Evolutionary conservation across 1,284 basidiomycete species (phyloP), one percentile per base, ranked within the genome.

Genomic region (Cutaneotrichosporon sp.): DNA sequence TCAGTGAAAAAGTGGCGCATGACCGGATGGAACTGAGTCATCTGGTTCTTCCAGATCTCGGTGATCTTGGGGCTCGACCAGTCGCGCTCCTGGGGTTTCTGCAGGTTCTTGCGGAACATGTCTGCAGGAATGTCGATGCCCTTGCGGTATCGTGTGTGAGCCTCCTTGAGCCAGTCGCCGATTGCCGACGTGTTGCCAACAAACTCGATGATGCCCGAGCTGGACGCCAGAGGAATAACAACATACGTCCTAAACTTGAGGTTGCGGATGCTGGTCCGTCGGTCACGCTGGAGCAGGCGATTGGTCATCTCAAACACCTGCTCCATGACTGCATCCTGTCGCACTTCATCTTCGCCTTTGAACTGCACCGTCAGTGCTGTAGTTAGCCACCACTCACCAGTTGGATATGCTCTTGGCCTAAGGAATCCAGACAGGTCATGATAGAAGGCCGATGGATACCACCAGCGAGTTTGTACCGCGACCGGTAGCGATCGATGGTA

Each of bases 251-350:
- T 81, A 56, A 97, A 84, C 40, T 78, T 77, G 23, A 98, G 78
- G 34, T 83, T 77, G 12, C 94, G 83, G 49, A 82, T 80, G 48
- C 80, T 80, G 0, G 92, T 90, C 58, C 87, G 83, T 22, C 84
- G 80, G 69, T 97, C 90, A 12, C 79, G 79, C 9, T 68, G 65
- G 8, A 98, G 80, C 1, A 97, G 80, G 4, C 81, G 77, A 59
- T 98, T 97, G 51, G 92, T 87, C 39, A 97, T 80, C 30, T 85
- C 84, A 67, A 98, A 98, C 2, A 97, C 90, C 74, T 98, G 96
- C 68, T 97, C 91, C 93, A 98, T 97, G 43, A 98, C 90, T 1
- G 94, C 93, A 69, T 98, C 94, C 74, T 98, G 96, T 26, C 94
- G 84, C 33, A 96, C 75, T 66, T 98, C 94, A 62, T 97, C 92